phyloP scores from a whole-genome alignment of 306 rosid genomes.

The Vigna angularis region DNA sequence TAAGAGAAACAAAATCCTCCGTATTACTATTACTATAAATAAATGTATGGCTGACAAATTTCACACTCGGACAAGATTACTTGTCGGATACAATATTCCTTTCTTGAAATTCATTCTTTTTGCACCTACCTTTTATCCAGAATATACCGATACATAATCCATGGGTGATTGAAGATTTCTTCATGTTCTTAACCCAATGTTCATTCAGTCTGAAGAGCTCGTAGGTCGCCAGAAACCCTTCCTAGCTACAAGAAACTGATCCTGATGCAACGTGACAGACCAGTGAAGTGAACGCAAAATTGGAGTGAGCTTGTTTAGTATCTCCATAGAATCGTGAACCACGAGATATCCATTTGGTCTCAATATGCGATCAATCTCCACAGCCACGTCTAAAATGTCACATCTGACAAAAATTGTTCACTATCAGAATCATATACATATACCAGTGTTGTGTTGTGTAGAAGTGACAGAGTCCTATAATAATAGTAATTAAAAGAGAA shows the following conservation, averaged over 20 bases:
- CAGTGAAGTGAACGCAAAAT: constrained; percentile 80
- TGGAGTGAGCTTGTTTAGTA: constrained; percentile 63
- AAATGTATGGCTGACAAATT: constrained; percentile 14
- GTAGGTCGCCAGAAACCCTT: constrained; percentile 90
- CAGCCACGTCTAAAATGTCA: constrained; percentile 62
- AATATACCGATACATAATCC: constrained; percentile 18
- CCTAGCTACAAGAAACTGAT: constrained; percentile 71
- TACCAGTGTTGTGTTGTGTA: constrained; percentile 1
- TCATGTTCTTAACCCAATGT: constrained; percentile 11
- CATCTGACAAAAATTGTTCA: constrained; percentile 62
- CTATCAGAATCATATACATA: constrained; percentile 25
- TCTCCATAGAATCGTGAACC: constrained; percentile 73
- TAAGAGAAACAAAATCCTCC: constrained; percentile 3
- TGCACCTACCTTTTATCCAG: not conserved
- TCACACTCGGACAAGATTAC: constrained; percentile 28
- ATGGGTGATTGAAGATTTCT: not conserved
- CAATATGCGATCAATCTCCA: constrained; percentile 84
- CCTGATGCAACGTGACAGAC: constrained; percentile 62
- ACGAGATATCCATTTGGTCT: constrained; percentile 85
- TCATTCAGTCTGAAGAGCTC: constrained; percentile 33
- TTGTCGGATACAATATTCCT: not conserved
- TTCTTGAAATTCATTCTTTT: not conserved
- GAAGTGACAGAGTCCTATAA: not conserved
- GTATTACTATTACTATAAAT: constrained; percentile 13
- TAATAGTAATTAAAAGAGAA: constrained; percentile 8